Percentiles rank a stretch among this genome's conserved stretches.
Evolutionary conservation across 306 rosid genomes (phyloP).

Genomic region (Neltuma alba): DNA sequence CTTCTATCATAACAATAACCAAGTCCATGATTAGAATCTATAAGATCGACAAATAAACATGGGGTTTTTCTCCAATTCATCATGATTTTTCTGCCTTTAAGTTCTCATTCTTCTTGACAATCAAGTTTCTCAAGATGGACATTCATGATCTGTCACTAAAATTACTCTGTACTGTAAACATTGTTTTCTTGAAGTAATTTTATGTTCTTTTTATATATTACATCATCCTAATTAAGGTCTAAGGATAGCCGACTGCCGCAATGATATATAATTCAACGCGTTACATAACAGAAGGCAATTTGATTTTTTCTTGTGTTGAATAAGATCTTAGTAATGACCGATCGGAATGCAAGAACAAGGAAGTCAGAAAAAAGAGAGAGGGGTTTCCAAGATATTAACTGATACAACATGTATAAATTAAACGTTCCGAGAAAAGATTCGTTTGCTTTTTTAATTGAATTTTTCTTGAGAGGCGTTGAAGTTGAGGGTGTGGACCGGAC

Average conservation of each 20-base stretch:
- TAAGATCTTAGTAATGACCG: neutral
- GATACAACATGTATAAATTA: neutral
- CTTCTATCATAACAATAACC: no score
- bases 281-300: no score
- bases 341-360: neutral
- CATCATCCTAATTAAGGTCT: no score
- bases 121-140: neutral
- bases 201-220: neutral
- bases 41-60: no score
- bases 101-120: neutral
- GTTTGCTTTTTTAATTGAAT: neutral
- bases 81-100: neutral
- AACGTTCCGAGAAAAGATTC: slow-evolving; percentile 13
- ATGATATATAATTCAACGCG: no score
- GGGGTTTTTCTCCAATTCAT: no score
- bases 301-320: no score
- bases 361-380: neutral
- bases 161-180: neutral
- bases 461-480: slow-evolving; percentile 5
- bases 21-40: neutral
- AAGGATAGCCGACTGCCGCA: no score
- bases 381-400: neutral
- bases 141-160: neutral
- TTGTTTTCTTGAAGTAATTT: neutral
- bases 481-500: neutral